These are phyloP conservation scores for Pyrus hybrid DNA, from an alignment of 331 rosid genomes.

Conservation along the genomic window DNA sequence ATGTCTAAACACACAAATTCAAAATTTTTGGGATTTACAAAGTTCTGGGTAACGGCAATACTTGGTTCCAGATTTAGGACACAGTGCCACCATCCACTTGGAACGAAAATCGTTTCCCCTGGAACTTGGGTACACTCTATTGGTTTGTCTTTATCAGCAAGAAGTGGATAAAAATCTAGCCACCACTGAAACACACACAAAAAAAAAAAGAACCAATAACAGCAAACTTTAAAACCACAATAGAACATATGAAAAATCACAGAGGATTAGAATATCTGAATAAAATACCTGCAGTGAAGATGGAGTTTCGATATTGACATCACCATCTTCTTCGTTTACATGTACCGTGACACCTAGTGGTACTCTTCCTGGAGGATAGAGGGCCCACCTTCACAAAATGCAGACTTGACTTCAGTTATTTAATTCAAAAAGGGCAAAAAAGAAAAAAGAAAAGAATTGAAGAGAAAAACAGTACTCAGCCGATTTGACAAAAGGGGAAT, in stretches of 20 bases:
- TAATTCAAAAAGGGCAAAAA: slow-evolving; percentile 2
- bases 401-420: slow-evolving; percentile 16
- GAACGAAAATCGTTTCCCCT: slow-evolving; percentile 95
- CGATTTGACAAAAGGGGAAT: background rate
- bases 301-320: slow-evolving; percentile 79
- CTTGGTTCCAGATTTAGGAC: slow-evolving; percentile 89
- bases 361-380: slow-evolving; percentile 98
- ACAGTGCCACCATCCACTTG: slow-evolving; percentile 99
- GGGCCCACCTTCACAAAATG: slow-evolving; percentile 77
- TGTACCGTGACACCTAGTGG: slow-evolving; percentile 93
- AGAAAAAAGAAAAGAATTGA: background rate
- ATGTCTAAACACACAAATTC: slow-evolving; percentile 94
- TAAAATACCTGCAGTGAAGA: slow-evolving; percentile 77
- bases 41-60: slow-evolving; percentile 93
- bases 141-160: slow-evolving; percentile 96
- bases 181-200: slow-evolving; percentile 66
- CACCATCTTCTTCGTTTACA: slow-evolving; percentile 93
- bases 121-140: slow-evolving; percentile 94
- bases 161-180: slow-evolving; percentile 97
- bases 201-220: background rate
- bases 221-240: background rate
- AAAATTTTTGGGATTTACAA: slow-evolving; percentile 75
- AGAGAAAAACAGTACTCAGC: background rate
- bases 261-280: slow-evolving; percentile 10
- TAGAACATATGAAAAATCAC: background rate